Base-by-base conservation (phyloP, 2,329 filamentous ascomycete species). In the Alternaria gansuensis region DNA sequence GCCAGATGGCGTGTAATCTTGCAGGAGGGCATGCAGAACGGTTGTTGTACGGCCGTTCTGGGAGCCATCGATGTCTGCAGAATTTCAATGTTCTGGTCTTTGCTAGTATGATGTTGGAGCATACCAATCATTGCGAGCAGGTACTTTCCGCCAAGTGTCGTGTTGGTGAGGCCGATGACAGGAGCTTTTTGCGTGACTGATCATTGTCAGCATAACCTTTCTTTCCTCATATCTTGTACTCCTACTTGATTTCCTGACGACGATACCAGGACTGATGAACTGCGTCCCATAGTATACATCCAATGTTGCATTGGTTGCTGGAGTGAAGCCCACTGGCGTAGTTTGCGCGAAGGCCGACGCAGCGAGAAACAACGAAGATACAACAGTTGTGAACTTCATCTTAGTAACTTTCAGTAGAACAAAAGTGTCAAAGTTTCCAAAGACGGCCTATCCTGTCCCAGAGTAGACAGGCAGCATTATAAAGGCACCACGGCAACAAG, bases 281-380 rank as follows among this genome's bases (percentile, higher is more conserved):
- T 68, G 69, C 0, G 67, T 65, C 33, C 71, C 71, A 62, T 73
- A 75, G 51, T 71, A 73, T 8, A 74, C 70, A 58, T 74, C 72
- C 4, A 75, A 51, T 4, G 65, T 70, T 24, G 48, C 53, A 46
- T 70, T 70, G 8, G 66, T 64, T 2, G 55, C 54, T 5, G 70
- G 72, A 8, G 56, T 31, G 48, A 75, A 75, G 2, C 69, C 69
- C 39, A 60, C 17, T 17, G 72, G 72, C 7, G 70, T 74, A 5
- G 50, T 51, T 51, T 71, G 67, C 39, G 67, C 63, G 23, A 65
- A 45, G 21, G 65, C 50, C 14, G 60, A 56, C 10, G 31, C 59
- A 13, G 65, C 65, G 7, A 70, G 52, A 11, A 66, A n/a, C 13
- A 62, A n/a, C 33, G 54, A 57, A 3, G 51, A 50, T 13, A 51